Base-by-base conservation (phyloP, 768 basidiomycete genomes). In the Tubosaeta sp. region DNA sequence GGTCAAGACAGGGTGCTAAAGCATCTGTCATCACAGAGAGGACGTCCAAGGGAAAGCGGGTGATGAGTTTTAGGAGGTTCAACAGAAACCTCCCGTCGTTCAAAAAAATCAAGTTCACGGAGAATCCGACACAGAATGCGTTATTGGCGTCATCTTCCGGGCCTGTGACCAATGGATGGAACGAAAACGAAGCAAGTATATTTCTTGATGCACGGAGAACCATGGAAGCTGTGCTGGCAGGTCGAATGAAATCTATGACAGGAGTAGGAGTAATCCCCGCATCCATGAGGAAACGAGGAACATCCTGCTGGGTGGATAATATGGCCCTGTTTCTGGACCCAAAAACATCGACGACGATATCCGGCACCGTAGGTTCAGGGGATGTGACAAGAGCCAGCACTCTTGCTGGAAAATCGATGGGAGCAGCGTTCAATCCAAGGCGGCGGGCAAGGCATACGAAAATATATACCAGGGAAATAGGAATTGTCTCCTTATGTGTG, bases 401-500 rank as follows among this genome's bases (percentile, higher is more conserved):
- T 46, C 73, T 74, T 9, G 67, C 65, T 6, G 84, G 85, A 50
- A 83, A 82, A 57, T 81, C 75, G 16, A 82, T 64, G 0, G 84
- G 83, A 5, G 71, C 72, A 0, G 82, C 82, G 8, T 62, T 55
- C 16, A 86, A 69, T 25, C 76, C 80, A 1, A 85, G 62, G 32
- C 80, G 74, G 14, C 74, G 72, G 16, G 76, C 75, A 41, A 86
- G 66, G 16, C 76, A 74, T 12, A 80, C 74, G 53, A 84, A 86
- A 22, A 83, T 61, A 65, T 80, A 82, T 35, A 78, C 77, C 39
- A 86, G 69, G 11, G 81, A 82, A 44, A 86, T 77, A 0, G 84
- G 84, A 41, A 86, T 74, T 0, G 81, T 77, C 22, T 65, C 64
- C 51, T 73, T 80, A 58, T 77, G 67, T 1, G 73, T 72, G 1